Conservation (phyloP, 768 basidiomycete species). For the Termitomyces sp. region DNA sequence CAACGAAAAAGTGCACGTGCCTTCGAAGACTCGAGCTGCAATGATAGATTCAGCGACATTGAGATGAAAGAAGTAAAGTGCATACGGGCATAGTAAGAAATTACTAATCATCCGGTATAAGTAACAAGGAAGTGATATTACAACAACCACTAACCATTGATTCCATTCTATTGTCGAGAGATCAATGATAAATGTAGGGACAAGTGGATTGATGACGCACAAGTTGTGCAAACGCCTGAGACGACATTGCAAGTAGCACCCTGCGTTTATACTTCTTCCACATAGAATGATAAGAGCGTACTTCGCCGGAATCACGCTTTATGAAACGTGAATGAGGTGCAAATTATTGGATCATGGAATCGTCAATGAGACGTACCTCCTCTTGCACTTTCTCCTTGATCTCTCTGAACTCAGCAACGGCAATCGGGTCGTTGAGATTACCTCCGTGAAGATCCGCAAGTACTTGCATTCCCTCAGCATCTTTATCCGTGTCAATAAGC, state of each 20-base stretch:
- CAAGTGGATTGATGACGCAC: conserved; percentile 41
- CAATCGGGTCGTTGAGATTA: conserved; percentile 60
- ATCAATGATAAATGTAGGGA: neutral
- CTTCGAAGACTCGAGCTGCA: conserved; percentile 89
- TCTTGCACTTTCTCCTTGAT: conserved; percentile 78
- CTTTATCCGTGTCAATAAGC: conserved; percentile 85
- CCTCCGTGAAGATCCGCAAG: conserved; percentile 90
- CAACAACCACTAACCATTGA: conserved; percentile 64
- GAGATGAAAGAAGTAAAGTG: conserved; percentile 1
- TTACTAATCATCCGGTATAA: conserved; percentile 49
- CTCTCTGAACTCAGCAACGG: conserved; percentile 83
- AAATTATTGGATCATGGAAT: neutral
- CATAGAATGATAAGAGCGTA: conserved; percentile 73
- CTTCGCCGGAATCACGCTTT: conserved; percentile 75
- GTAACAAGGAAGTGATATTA: conserved; percentile 3
- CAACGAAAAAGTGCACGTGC: conserved; percentile 33
- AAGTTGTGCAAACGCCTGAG: conserved; percentile 93
- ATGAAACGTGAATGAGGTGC: neutral
- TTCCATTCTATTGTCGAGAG: conserved; percentile 68
- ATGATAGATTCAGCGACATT: neutral
- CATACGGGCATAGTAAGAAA: conserved; percentile 93
- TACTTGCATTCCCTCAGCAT: conserved; percentile 80
- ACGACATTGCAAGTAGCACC: conserved; percentile 91
- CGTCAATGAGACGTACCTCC: conserved; percentile 44
- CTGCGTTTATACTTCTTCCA: conserved; percentile 86